Evolutionary conservation across 202 grass and related monocot genomes (phyloP), one percentile per base, ranked within the genome.

Genomic region (Schoenoplectus triqueter): DNA sequence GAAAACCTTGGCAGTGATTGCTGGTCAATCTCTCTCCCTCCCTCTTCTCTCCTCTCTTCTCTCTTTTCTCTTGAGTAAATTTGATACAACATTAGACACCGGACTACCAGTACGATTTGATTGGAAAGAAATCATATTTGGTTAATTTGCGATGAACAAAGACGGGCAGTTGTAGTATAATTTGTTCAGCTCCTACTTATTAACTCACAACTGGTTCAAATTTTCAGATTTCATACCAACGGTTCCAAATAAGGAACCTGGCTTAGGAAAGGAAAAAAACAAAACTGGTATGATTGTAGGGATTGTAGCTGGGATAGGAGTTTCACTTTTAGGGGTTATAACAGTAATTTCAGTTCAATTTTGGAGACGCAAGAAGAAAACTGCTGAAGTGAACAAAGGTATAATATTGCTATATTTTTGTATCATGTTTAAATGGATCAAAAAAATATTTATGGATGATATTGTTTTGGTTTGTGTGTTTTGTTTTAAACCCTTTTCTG

Each of bases 201-300:
- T 67, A 45, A 44, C 31, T 11, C 40, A 50, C 9, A 2, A 54
- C 44, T 48, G 42, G 13, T 59, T 73, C 42, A 42, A 56, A 64
- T 71, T 21, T 85, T 74, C 61, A 87, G 85, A 90, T 13, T 85
- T 90, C 62, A 59, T 6, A 19, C 82, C 86, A 64, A 88, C 66
- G 5, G 89, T 90, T 20, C 2, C 66, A 1, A 90, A 87, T 52
- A 78, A 66, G 66, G 19, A 68, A 47, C 68, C 82, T 64, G 13
- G 59, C 51, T 51, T 71, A 3, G 7, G 41, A 56, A 71, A 56
- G 50, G 71, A 45, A 49, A 89, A 60, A 3, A 68, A 69, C 3
- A 84, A 31, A 55, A 79, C 17, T 7, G 86, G 51, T 46, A 52
- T 88, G 20, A 59, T 88, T 72, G 61, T 71, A 22, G 86, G 80